Evolutionary conservation across 768 basidiomycete genomes (phyloP), one percentile per base, ranked within the genome.

Genomic region (Boletus eberwhitei): DNA sequence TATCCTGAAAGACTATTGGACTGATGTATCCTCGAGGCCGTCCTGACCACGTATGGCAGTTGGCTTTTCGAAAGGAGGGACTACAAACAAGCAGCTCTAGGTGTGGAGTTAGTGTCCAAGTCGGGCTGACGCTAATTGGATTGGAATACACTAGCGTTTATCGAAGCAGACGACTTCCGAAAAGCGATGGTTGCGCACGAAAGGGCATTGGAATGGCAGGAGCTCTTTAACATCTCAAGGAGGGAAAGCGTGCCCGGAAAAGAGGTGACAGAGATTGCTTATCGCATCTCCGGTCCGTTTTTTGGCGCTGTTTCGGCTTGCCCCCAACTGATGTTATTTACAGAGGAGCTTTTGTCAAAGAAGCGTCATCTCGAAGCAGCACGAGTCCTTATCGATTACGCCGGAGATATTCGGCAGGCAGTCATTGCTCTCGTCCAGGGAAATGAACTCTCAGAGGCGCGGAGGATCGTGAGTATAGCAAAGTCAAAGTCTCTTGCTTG

Each of bases 171-270:
- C 5, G 76, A 82, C 50, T 71, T 75, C 2, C 66, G 76, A 5
- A 93, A 92, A 56, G 92, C 95, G 2, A 85, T 99, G 81, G 77
- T 87, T 9, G 86, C 95, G 0, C 85, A 94, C 63, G 95, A 98
- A 70, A 87, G 86, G 52, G 88, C 89, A 0, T 74, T 93, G 32
- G 83, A 88, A 50, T 99, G 96, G 96, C 86, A 88, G 63, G 93
- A 95, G 59, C 75, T 97, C 0, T 98, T 99, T 69, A 85, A 90
- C 24, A 74, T 97, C 26, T 88, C 88, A 3, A 62, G 80, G 21
- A 76, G 75, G 26, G 77, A 81, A 45, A 72, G 77, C 2, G 61
- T 82, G 11, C 54, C 76, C 0, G 71, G 73, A 29, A 84, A 87
- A 13, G 85, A 89, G 41, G 65, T 92, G 11, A 67, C 73, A 14